Percentiles rank a stretch among this genome's conserved stretches.
These are phyloP conservation scores for Ulvella scutata DNA, from an alignment of 139 green algal genomes.

Conservation along the genomic window DNA sequence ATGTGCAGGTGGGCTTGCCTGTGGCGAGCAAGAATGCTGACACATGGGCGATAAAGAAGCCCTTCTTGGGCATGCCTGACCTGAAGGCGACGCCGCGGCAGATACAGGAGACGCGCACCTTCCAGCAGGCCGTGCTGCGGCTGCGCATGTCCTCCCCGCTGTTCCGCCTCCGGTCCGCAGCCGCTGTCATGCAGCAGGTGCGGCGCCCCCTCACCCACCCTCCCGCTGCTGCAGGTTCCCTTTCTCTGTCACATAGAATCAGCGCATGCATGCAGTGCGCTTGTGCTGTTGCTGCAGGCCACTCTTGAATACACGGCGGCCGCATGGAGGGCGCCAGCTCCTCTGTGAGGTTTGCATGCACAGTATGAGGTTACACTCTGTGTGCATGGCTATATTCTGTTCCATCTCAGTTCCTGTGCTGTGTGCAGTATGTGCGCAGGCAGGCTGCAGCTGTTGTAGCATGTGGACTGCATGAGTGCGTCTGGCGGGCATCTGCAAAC, in stretches of 20 bases:
- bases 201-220: conserved; percentile 43
- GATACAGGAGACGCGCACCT: conserved; percentile 8
- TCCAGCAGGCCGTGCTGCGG: conserved; percentile 5
- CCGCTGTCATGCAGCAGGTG: conserved; percentile 40
- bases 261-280: no score
- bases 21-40: conserved; percentile 58
- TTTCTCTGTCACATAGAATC: no score
- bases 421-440: background rate
- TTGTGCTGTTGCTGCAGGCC: no score
- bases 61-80: conserved; percentile 27
- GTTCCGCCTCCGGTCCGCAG: conserved; percentile 43
- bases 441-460: background rate
- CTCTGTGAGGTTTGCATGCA: no score
- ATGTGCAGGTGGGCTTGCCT: conserved; percentile 28
- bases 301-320: no score
- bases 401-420: background rate
- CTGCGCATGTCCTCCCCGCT: conserved; percentile 57
- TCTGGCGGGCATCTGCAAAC: background rate
- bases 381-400: no score
- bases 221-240: no score
- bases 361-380: no score
- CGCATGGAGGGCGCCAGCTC: no score
- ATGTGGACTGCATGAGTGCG: background rate
- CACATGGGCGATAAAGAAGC: conserved; percentile 36
- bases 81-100: conserved; percentile 9